Evolutionary conservation across 371 early-diverging fungal genomes (phyloP).

Genomic region (Zychaea mexicana): DNA sequence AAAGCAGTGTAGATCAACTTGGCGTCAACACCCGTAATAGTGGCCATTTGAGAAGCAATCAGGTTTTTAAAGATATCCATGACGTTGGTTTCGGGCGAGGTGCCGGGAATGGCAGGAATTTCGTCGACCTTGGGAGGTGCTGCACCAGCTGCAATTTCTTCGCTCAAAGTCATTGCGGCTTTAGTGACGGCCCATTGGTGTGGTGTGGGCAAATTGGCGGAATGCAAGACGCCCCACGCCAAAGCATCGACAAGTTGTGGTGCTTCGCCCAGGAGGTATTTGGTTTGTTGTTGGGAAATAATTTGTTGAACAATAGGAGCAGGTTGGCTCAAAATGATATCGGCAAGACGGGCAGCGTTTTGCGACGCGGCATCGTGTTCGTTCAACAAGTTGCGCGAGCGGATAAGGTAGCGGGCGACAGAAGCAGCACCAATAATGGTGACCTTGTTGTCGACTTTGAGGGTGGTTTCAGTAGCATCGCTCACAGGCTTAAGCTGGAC

Average conservation of each 20-base stretch:
- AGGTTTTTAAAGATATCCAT: conserved; percentile 61
- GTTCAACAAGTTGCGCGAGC: conserved; percentile 29
- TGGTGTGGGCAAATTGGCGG: conserved; percentile 2
- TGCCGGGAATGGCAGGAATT: conserved; percentile 47
- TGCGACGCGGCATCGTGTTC: conserved; percentile 22
- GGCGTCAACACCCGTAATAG: conserved; percentile 49
- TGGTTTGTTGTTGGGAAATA: conserved; percentile 27
- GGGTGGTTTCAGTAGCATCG: conserved; percentile 18
- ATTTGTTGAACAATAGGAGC: conserved; percentile 22
- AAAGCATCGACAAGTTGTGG: conserved; percentile 47
- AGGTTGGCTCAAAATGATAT: conserved; percentile 30
- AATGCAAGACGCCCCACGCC: conserved; percentile 48
- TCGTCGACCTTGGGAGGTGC: conserved; percentile 24
- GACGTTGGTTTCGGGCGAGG: conserved; percentile 54
- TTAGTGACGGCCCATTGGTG: conserved; percentile 14
- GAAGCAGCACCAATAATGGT: conserved; percentile 30
- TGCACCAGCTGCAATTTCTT: conserved; percentile 25
- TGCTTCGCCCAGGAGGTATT: conserved; percentile 42
- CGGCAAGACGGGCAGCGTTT: conserved; percentile 27
- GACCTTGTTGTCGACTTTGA: conserved; percentile 12
- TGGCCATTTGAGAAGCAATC: conserved; percentile 52
- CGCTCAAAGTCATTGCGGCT: conserved; percentile 36
- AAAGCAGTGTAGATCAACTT: conserved; percentile 51
- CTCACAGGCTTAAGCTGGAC: conserved; percentile 17
- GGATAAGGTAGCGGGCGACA: conserved; percentile 43